Evolutionary conservation across 1,139 yeast genomes (phyloP).

Genomic region (Pichia cactophila): DNA sequence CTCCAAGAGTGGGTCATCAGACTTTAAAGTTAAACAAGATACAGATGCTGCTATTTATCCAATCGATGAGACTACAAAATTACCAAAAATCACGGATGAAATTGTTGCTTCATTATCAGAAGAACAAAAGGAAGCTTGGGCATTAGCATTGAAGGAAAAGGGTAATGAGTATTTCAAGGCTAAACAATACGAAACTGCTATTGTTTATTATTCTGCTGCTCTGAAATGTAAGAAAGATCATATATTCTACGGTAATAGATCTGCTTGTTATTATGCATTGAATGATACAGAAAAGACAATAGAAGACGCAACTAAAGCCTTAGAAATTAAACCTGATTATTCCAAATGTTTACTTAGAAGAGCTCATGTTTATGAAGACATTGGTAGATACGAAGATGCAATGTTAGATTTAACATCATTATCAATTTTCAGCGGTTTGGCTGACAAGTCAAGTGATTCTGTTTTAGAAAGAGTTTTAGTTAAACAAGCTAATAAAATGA

Average conservation of each 20-base stretch:
- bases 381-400: constrained; percentile 75
- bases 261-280: constrained; percentile 88
- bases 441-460: constrained; percentile 69
- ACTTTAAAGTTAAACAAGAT: constrained; percentile 12
- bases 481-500: constrained; percentile 62
- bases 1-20: constrained; percentile 28
- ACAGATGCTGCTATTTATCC: constrained; percentile 32
- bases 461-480: constrained; percentile 83
- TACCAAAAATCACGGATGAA: constrained; percentile 48
- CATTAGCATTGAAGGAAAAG: constrained; percentile 74
- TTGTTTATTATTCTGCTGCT: constrained; percentile 72
- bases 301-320: constrained; percentile 80
- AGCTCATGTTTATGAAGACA: constrained; percentile 78
- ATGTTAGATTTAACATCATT: constrained; percentile 87
- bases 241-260: constrained; percentile 85
- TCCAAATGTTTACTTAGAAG: constrained; percentile 78
- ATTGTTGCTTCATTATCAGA: constrained; percentile 40
- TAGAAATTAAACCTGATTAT: constrained; percentile 80
- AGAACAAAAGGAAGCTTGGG: constrained; percentile 59
- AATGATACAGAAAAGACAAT: constrained; percentile 75
- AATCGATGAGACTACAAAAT: constrained; percentile 39
- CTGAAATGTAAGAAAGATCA: constrained; percentile 71
- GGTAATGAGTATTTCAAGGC: constrained; percentile 67
- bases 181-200: constrained; percentile 65
- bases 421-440: constrained; percentile 70